Conservation (phyloP, 495 filamentous ascomycete genomes). For the Lophiostoma macrostomum region DNA sequence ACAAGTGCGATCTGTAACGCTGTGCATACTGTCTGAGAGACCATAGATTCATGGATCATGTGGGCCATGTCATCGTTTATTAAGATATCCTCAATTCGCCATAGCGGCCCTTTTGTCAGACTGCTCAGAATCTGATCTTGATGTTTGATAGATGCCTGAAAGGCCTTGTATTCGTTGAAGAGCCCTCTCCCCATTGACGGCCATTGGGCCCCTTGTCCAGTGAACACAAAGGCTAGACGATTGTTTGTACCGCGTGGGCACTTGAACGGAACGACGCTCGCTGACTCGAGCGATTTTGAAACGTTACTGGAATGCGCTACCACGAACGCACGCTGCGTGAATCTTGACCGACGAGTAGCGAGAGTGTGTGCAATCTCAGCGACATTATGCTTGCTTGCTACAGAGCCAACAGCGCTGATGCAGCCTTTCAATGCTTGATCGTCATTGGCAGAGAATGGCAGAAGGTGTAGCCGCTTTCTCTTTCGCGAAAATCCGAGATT, state of each 20-base stretch:
- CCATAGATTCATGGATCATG: not conserved
- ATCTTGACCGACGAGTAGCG: not conserved
- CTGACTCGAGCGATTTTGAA: too few relatives aligned
- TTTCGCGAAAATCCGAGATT: too few relatives aligned
- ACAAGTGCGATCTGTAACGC: constrained; percentile 23
- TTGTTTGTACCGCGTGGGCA: too few relatives aligned
- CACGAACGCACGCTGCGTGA: not conserved
- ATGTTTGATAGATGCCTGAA: not conserved
- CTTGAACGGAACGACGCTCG: too few relatives aligned
- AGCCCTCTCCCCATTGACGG: constrained; percentile 6
- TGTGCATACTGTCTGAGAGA: constrained; percentile 26
- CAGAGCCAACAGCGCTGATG: not conserved
- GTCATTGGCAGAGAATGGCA: constrained; percentile 24
- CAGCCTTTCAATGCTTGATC: not conserved
- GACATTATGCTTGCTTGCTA: not conserved
- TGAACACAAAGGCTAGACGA: constrained; percentile 28
- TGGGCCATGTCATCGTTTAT: not conserved
- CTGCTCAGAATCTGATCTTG: constrained; percentile 1
- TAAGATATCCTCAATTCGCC: constrained; percentile 6
- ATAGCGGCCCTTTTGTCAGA: not conserved
- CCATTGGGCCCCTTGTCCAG: constrained; percentile 34
- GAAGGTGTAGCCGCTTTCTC: constrained; percentile 1
- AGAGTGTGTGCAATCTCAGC: constrained; percentile 24
- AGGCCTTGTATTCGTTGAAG: constrained; percentile 12
- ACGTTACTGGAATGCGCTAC: not conserved